Base-by-base conservation (phyloP, 345 rosid genomes). In the Abelmoschus esculentus region DNA sequence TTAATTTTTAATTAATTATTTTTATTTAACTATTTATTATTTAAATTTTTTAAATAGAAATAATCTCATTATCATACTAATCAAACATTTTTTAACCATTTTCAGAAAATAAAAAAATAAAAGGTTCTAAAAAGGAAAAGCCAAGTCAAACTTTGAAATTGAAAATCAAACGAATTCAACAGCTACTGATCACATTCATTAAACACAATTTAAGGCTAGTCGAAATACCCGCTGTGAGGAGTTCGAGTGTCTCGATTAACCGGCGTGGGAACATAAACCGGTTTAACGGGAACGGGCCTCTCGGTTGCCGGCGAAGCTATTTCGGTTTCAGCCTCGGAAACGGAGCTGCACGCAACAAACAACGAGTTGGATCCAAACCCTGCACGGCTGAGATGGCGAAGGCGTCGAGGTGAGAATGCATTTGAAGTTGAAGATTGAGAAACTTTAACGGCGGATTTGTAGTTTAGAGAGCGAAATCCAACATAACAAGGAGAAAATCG, bases 161-260 rank as follows among this genome's bases (percentile, higher is more conserved):
- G 52, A 6, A 7, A 53, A 15, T 13, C 4, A 34, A 61, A 15
- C 29, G 46, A 17, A 55, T 22, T 10, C 55, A 57, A 71, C 58
- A 4, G 13, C 13, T 47, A 14, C 14, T 3, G 5, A 59, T 46
- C n/a, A 52, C 36, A 42, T 1, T 38, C 22, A 69, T 3, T 5
- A 54, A 38, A 63, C 0, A 8, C 11, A 17, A 18, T 1, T 7
- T 17, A 47, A 18, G 57, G 56, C 34, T 36, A 7, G 5, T 2
- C 54, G 62, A 71, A 44, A 50, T 80, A 92, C 96, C 96, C 98
- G 86, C 98, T 92, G 74, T 90, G 98, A 82, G 98, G 98, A 76
- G 98, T 90, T 19, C 97, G 86, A 70, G 86, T 89, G 26, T 78
- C 81, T 54, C 96, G 91, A 80, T 85, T 72, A 14, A 62, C 47